phyloP scores from a whole-genome alignment of 805 yeast species.

The Candida ovalis region DNA sequence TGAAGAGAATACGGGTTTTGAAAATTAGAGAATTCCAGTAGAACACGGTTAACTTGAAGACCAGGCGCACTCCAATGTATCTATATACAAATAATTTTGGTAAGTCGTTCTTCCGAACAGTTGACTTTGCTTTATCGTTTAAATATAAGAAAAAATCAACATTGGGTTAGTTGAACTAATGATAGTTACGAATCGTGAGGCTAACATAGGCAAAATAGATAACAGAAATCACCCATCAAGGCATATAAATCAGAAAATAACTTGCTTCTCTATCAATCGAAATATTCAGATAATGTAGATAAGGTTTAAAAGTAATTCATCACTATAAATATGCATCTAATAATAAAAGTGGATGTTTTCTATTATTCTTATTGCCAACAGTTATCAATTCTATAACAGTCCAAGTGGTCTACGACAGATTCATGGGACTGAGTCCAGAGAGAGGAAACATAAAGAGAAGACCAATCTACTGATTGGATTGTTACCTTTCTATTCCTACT shows the following conservation, averaged over 20 bases:
- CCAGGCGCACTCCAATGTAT: too few relatives aligned
- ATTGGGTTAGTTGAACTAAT: too few relatives aligned
- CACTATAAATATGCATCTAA: constrained; percentile 13
- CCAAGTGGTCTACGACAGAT: background rate
- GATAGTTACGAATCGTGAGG: too few relatives aligned
- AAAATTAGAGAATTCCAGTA: constrained; percentile 96
- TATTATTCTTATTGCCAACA: background rate
- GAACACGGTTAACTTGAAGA: too few relatives aligned
- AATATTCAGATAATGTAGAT: constrained; percentile 36
- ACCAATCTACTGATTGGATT: background rate
- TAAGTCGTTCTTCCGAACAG: too few relatives aligned
- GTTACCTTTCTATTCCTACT: background rate
- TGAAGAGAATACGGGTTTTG: constrained; percentile 64
- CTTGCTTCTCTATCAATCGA: constrained; percentile 16
- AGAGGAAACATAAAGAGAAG: background rate
- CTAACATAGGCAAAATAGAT: background rate
- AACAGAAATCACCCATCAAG: background rate
- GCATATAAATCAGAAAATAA: constrained; percentile 5
- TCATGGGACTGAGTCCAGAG: background rate
- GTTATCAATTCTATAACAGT: background rate
- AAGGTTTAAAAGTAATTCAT: constrained; percentile 30
- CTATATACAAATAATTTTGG: too few relatives aligned
- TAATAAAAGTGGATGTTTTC: background rate
- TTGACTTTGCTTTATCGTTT: too few relatives aligned
- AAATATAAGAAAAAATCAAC: too few relatives aligned